These are phyloP conservation scores for Kingdonia uniflora DNA, from an alignment of 164 flowering plant genomes.

Conservation along the genomic window DNA sequence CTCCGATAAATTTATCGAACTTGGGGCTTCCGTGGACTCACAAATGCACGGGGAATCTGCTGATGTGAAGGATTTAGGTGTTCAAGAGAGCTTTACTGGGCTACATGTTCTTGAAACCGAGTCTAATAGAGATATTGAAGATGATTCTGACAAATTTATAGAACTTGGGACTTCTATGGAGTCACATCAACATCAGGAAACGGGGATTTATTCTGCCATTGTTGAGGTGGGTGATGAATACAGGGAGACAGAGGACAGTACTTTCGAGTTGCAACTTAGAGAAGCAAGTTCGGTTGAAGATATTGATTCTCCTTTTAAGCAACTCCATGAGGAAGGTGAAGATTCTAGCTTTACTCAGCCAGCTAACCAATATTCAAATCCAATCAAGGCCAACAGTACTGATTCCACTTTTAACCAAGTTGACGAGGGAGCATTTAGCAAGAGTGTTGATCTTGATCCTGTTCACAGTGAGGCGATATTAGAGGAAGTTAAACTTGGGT, in stretches of 20 bases:
- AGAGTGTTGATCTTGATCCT: not conserved
- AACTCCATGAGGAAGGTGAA: slow-evolving; percentile 3
- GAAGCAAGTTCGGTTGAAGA: slow-evolving; percentile 18
- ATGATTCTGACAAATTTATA: slow-evolving; percentile 6
- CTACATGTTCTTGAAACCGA: no score
- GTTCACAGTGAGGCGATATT: not conserved
- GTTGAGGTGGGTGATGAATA: not conserved
- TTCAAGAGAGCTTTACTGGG: no score
- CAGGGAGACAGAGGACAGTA: slow-evolving; percentile 2
- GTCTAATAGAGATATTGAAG: slow-evolving; percentile 5
- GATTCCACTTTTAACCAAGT: not conserved
- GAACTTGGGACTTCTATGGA: slow-evolving; percentile 6
- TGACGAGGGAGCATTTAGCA: not conserved
- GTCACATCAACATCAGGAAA: no score
- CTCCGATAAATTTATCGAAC: not conserved
- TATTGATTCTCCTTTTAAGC: slow-evolving; percentile 8
- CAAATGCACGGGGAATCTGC: no score
- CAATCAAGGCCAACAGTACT: no score
- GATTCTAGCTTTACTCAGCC: slow-evolving; percentile 1
- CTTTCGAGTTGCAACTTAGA: slow-evolving; percentile 5
- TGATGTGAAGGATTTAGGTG: no score
- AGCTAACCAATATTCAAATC: no score
- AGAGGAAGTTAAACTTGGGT: slow-evolving; percentile 2
- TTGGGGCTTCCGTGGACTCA: not conserved
- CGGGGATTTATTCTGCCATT: not conserved